Percentiles rank a stretch among this genome's conserved stretches.
Evolutionary conservation across 306 rosid species (phyloP).

Genomic region (Rosa lucieae): DNA sequence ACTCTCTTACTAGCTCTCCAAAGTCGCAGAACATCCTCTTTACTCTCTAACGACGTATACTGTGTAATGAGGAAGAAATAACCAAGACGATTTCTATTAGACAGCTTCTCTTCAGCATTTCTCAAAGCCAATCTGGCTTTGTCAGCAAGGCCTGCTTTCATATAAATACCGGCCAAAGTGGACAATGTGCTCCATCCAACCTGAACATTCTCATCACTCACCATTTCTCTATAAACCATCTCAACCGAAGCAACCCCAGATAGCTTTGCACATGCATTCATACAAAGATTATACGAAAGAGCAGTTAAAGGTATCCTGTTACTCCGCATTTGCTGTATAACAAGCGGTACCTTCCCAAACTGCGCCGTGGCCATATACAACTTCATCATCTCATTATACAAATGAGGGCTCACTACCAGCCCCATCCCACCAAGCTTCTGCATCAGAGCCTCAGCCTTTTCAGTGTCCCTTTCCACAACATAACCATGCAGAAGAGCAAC

Average conservation of each 20-base stretch:
- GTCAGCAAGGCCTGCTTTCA: slow-evolving; percentile 50
- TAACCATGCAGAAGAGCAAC: slow-evolving; percentile 58
- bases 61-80: slow-evolving; percentile 71
- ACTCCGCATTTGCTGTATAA: slow-evolving; percentile 61
- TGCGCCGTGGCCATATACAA: slow-evolving; percentile 63
- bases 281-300: slow-evolving; percentile 85
- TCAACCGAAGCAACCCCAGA: slow-evolving; percentile 50
- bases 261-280: slow-evolving; percentile 59
- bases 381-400: slow-evolving; percentile 88
- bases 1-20: slow-evolving; percentile 72
- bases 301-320: slow-evolving; percentile 58
- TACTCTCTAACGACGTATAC: slow-evolving; percentile 61
- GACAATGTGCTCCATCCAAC: slow-evolving; percentile 92
- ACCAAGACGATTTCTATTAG: slow-evolving; percentile 59
- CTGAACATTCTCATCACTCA: slow-evolving; percentile 54
- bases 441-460: slow-evolving; percentile 72
- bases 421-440: slow-evolving; percentile 64
- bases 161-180: slow-evolving; percentile 60
- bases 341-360: slow-evolving; percentile 62
- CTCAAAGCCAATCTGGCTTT: slow-evolving; percentile 56
- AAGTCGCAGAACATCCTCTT: slow-evolving; percentile 60
- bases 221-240: slow-evolving; percentile 58
- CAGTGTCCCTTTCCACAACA: slow-evolving; percentile 46
- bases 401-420: slow-evolving; percentile 56
- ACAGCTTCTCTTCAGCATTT: slow-evolving; percentile 65